Conservation (phyloP, 495 filamentous ascomycete genomes). For the Penicillium coprophilum region DNA sequence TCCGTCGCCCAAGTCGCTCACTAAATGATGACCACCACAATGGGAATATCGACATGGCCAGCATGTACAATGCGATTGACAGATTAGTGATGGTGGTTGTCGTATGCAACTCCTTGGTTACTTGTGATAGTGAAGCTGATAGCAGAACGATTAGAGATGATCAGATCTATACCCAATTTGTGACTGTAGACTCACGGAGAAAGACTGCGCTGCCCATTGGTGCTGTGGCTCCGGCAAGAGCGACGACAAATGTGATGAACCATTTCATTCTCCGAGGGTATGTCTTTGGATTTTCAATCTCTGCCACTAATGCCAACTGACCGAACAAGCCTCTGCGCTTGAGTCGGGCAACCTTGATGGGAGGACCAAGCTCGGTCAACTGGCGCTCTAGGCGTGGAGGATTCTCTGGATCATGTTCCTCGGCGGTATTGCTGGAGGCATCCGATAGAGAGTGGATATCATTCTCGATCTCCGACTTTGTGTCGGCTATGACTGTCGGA, state of each 20-base stretch:
- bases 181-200: slow-evolving; percentile 61
- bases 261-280: slow-evolving; percentile 77
- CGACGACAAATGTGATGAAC: slow-evolving; percentile 78
- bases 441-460: slow-evolving; percentile 14
- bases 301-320: slow-evolving; percentile 72
- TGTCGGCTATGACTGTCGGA: neutral
- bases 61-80: slow-evolving; percentile 85
- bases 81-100: slow-evolving; percentile 75
- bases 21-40: slow-evolving; percentile 95
- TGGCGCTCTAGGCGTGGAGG: slow-evolving; percentile 15
- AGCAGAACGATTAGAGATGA: slow-evolving; percentile 1
- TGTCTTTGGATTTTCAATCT: slow-evolving; percentile 72
- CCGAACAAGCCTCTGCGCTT: slow-evolving; percentile 75
- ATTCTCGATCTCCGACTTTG: slow-evolving; percentile 10
- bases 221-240: slow-evolving; percentile 70
- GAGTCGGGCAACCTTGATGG: slow-evolving; percentile 56
- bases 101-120: slow-evolving; percentile 63
- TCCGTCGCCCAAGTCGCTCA: slow-evolving; percentile 76
- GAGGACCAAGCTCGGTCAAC: slow-evolving; percentile 29
- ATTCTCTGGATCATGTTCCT: slow-evolving; percentile 23
- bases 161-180: neutral
- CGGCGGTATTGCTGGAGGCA: slow-evolving; percentile 12
- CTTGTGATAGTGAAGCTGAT: slow-evolving; percentile 68
- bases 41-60: slow-evolving; percentile 85
- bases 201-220: slow-evolving; percentile 87